These are phyloP conservation scores for Pontederia paniculata DNA, from an alignment of 176 grass and related monocot species.

Conservation along the genomic window DNA sequence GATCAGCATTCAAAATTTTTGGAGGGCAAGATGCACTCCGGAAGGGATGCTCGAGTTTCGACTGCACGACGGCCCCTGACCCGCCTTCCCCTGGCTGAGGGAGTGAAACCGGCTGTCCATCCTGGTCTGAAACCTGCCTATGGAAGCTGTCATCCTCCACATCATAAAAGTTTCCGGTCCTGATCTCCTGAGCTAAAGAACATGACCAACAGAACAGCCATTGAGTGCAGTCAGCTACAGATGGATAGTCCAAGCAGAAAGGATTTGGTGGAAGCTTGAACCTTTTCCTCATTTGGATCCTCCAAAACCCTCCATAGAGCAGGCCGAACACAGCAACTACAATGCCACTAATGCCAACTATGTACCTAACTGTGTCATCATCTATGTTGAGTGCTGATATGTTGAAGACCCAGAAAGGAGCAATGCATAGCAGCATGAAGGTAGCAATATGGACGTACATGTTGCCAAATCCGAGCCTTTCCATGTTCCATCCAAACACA, in stretches of 20 bases:
- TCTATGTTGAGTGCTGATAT: slow-evolving; percentile 61
- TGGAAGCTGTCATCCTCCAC: slow-evolving; percentile 53
- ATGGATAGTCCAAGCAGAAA: slow-evolving; percentile 15
- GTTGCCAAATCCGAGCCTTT: slow-evolving; percentile 61
- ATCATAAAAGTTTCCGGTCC: slow-evolving; percentile 88
- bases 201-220: slow-evolving; percentile 92
- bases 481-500: slow-evolving; percentile 87
- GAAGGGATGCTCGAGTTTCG: background rate
- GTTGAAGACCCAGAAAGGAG: slow-evolving; percentile 71
- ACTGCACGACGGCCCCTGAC: background rate
- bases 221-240: slow-evolving; percentile 47
- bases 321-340: slow-evolving; percentile 54
- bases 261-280: slow-evolving; percentile 56
- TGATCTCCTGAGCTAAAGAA: slow-evolving; percentile 82
- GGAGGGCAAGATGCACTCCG: slow-evolving; percentile 71
- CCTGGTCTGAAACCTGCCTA: slow-evolving; percentile 28
- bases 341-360: slow-evolving; percentile 39
- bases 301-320: slow-evolving; percentile 82
- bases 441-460: slow-evolving; percentile 72
- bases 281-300: slow-evolving; percentile 74
- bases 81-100: slow-evolving; percentile 60
- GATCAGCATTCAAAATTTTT: slow-evolving; percentile 26
- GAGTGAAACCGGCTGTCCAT: slow-evolving; percentile 36
- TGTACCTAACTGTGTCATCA: slow-evolving; percentile 30
- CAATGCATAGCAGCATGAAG: slow-evolving; percentile 49